Base-by-base conservation (phyloP, 305 asterid genomes). In the Fraxinus greggii region DNA sequence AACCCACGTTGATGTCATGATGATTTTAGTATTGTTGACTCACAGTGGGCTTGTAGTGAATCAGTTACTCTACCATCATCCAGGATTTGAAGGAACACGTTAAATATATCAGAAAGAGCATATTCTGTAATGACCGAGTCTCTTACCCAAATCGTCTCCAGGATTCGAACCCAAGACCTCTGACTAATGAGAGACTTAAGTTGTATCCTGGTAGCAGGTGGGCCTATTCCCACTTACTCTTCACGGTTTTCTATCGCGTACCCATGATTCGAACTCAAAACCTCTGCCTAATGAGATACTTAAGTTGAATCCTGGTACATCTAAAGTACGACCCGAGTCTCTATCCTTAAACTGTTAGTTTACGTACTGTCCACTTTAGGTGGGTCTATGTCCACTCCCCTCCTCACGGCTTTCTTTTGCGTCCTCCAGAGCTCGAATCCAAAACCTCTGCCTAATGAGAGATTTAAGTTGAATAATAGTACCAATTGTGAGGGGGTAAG, bases 1-100 rank as follows among this genome's bases (percentile, higher is more conserved):
- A 95, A 4, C 99, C 98, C 61, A 95, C 97, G 83, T 94, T 33
- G 98, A 95, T n/a, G 99, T 95, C 99, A 95, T 94, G 31, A 95
- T 94, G 75, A 95, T 90, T 24, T 94, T 94, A 0, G 93, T 80
- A 80, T 95, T 94, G 36, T 95, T 94, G 88, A 85, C 94, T 91
- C 63, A 92, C 95, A 0, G 97, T 95, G 19, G 98, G 92, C 5
- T 98, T 97, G 33, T 95, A 51, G 98, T 3, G 99, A 95, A 83
- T 94, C 97, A 0, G 99, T 95, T 28, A 95, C 95, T 83, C 99
- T 91, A 80, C 99, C 99, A 79, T 95, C 99, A 79, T 95, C 99
- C 84, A 95, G 82, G 48, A 95, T 91, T 88, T 95, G 99, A 73
- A 95, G 97, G 86, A 95, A 92, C 78, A 94, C 94, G 23, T 95